phyloP scores from a whole-genome alignment of 192 early-diverging fungal genomes.

The Chytriomyces sp. region DNA sequence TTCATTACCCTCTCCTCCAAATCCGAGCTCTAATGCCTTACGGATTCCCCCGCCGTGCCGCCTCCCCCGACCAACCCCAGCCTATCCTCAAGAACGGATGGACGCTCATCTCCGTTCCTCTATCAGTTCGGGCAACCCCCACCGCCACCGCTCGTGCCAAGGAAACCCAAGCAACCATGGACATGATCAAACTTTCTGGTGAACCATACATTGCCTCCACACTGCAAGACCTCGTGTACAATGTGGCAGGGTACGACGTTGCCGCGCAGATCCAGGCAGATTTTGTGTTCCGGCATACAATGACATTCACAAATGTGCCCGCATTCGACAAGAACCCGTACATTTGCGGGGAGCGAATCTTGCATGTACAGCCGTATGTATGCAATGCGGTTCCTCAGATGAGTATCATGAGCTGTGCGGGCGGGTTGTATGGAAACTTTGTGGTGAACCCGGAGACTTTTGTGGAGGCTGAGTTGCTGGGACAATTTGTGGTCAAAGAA shows the following conservation, averaged over 20 bases:
- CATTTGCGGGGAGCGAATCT: conserved; percentile 8
- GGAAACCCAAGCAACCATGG: background rate
- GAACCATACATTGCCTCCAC: background rate
- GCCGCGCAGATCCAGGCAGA: background rate
- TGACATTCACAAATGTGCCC: conserved; percentile 31
- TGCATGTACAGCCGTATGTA: conserved; percentile 4
- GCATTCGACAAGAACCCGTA: conserved; percentile 21
- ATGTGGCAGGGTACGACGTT: background rate
- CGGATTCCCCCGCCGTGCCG: conserved; percentile 36
- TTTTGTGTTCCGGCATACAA: conserved; percentile 3
- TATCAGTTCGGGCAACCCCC: conserved; percentile 1
- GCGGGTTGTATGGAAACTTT: conserved; percentile 37
- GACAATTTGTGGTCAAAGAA: conserved; percentile 31
- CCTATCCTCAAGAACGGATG: conserved; percentile 14
- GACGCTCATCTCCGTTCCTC: conserved; percentile 2
- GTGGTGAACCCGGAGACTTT: conserved; percentile 30
- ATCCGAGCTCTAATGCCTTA: conserved; percentile 45
- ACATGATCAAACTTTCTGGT: background rate
- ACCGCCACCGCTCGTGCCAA: background rate
- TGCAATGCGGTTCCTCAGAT: conserved; percentile 34
- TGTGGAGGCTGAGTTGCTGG: conserved; percentile 23
- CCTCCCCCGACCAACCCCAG: conserved; percentile 17
- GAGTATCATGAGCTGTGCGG: conserved; percentile 21
- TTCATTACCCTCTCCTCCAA: background rate
- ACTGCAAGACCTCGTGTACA: conserved; percentile 2